Conservation (phyloP, 192 early-diverging fungal genomes). For the Chytriomyces confervae region DNA sequence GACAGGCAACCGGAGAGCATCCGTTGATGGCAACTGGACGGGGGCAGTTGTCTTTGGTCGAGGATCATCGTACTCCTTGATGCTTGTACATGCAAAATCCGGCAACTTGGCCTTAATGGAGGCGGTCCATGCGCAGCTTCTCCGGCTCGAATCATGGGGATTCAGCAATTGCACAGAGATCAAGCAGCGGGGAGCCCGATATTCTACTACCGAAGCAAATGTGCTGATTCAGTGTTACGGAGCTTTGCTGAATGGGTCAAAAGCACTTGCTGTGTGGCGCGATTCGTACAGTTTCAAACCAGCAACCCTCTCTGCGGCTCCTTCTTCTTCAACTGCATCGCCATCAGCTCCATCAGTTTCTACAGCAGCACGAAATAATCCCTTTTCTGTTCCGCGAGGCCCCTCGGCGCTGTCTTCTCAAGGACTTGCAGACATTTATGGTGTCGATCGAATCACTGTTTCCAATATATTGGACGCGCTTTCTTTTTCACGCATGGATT, state of each 20-base stretch:
- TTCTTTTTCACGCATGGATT: not conserved
- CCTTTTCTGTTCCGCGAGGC: slow-evolving; percentile 1
- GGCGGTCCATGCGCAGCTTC: slow-evolving; percentile 22
- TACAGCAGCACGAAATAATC: not conserved
- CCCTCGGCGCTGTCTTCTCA: slow-evolving; percentile 13
- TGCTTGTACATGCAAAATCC: slow-evolving; percentile 22
- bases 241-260: not conserved
- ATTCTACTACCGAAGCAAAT: slow-evolving; percentile 30
- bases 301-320: too few species aligned
- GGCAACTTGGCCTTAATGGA: slow-evolving; percentile 5
- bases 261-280: slow-evolving; percentile 27
- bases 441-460: slow-evolving; percentile 35
- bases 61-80: slow-evolving; percentile 23
- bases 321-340: too few species aligned
- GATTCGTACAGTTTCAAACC: not conserved
- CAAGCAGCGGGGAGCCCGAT: not conserved
- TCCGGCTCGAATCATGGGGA: slow-evolving; percentile 18
- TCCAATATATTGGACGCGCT: slow-evolving; percentile 27
- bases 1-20: not conserved
- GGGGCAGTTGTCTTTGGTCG: slow-evolving; percentile 19
- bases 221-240: slow-evolving; percentile 28
- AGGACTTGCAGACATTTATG: slow-evolving; percentile 14
- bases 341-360: not conserved
- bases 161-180: not conserved
- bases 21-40: not conserved